Evolutionary conservation across 208 protist species (phyloP).

Genomic region (Leishmania guyanensis): DNA sequence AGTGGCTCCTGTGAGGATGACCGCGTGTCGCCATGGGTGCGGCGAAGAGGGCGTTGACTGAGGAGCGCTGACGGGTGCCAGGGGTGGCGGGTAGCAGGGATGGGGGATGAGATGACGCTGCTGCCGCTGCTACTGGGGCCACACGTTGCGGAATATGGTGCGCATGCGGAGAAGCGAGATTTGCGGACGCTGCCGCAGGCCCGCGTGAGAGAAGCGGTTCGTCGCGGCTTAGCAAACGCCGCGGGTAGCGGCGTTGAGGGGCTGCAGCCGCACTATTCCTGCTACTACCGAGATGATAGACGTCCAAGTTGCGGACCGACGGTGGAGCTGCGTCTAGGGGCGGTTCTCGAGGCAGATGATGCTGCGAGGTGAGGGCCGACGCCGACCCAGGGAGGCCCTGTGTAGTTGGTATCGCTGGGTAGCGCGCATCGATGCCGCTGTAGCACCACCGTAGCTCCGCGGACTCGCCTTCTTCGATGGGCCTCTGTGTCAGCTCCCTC

Average conservation of each 20-base stretch:
- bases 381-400: background rate
- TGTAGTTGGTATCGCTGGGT: constrained; percentile 4
- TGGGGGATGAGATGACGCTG: constrained; percentile 2
- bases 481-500: constrained; percentile 12
- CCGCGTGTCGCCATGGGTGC: background rate
- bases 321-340: background rate
- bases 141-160: constrained; percentile 20
- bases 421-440: background rate
- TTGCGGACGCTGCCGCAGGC: background rate
- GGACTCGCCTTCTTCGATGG: background rate
- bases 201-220: constrained; percentile 7
- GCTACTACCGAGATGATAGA: background rate
- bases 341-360: background rate
- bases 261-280: background rate
- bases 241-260: constrained; percentile 9
- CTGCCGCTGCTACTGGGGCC: background rate
- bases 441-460: constrained; percentile 1
- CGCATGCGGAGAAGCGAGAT: background rate
- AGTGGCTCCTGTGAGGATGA: background rate
- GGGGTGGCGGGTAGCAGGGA: background rate
- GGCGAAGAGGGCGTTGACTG: background rate
- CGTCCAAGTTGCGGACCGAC: background rate
- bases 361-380: background rate
- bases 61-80: background rate
- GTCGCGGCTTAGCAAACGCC: constrained; percentile 25